Conservation (phyloP, 257 asterid genomes). For the Buddleja alternifolia region DNA sequence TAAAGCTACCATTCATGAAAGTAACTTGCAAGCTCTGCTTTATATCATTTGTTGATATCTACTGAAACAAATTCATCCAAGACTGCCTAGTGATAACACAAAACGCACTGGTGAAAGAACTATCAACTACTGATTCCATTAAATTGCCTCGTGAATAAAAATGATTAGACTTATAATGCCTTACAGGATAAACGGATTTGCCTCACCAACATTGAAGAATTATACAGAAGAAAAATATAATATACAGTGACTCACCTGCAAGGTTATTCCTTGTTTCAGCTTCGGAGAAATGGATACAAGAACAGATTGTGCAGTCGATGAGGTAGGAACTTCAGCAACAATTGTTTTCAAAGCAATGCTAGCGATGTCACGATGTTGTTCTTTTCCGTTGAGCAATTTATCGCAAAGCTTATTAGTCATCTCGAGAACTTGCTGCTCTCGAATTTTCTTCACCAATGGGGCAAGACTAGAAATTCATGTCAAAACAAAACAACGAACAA, state of each 20-base stretch:
- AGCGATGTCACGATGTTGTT: constrained; percentile 90
- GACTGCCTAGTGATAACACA: not conserved
- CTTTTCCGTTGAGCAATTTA: constrained; percentile 91
- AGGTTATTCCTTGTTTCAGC: constrained; percentile 79
- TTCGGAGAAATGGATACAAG: constrained; percentile 84
- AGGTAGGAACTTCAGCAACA: constrained; percentile 91
- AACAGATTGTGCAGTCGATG: constrained; percentile 72
- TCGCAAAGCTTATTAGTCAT: constrained; percentile 94
- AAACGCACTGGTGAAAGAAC: not conserved
- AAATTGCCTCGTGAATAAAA: not conserved
- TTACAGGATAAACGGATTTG: constrained; percentile 12
- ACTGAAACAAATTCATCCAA: not conserved
- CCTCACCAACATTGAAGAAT: constrained; percentile 15
- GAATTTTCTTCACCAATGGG: constrained; percentile 92
- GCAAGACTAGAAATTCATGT: constrained; percentile 58
- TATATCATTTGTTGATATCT: not conserved
- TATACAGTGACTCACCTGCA: constrained; percentile 53
- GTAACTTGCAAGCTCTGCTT: not conserved
- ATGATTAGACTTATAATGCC: not conserved
- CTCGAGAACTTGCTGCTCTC: constrained; percentile 79
- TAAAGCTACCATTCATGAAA: not conserved
- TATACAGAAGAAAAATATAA: constrained; percentile 5
- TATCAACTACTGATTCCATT: not conserved
- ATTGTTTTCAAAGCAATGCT: constrained; percentile 98
- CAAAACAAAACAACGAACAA: constrained; percentile 26